phyloP scores from a whole-genome alignment of 2,329 filamentous ascomycete genomes.

The Aspergillus awamori region DNA sequence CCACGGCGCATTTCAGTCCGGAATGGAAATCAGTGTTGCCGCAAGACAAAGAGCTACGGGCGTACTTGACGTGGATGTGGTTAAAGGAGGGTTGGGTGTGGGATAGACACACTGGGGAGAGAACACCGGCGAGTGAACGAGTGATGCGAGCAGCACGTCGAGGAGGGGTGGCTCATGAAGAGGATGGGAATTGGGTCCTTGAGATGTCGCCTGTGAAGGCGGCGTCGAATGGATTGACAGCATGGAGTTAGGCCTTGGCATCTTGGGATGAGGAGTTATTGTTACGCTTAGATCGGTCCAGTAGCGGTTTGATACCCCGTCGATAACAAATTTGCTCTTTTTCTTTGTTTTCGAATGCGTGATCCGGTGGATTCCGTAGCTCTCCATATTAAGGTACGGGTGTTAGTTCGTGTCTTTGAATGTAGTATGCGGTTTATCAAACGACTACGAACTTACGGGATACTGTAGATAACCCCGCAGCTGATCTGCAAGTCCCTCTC shows the following conservation, averaged over 20 bases:
- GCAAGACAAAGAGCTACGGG: constrained; percentile 83
- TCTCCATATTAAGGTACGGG: neutral
- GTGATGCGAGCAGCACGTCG: constrained; percentile 41
- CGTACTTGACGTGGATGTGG: constrained; percentile 90
- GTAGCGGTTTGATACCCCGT: neutral
- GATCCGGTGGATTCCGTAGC: neutral
- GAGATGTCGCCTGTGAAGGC: constrained; percentile 38
- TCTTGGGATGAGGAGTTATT: neutral
- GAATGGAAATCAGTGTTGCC: constrained; percentile 90
- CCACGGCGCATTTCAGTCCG: constrained; percentile 64
- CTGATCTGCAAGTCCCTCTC: no score
- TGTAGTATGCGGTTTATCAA: no score
- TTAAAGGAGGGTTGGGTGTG: constrained; percentile 81
- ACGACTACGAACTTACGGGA: no score
- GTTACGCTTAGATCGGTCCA: neutral
- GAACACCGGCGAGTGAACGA: constrained; percentile 43
- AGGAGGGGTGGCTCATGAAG: constrained; percentile 48
- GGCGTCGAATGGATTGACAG: constrained; percentile 29
- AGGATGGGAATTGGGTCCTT: constrained; percentile 44
- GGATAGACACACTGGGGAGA: constrained; percentile 69
- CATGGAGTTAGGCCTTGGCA: neutral
- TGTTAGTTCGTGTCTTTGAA: no score
- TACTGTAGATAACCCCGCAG: neutral
- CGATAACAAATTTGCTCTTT: neutral
- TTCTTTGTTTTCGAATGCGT: neutral